Percentiles rank a stretch among this genome's conserved stretches.
Conservation (phyloP, 345 rosid species). For the Camelina neglecta region DNA sequence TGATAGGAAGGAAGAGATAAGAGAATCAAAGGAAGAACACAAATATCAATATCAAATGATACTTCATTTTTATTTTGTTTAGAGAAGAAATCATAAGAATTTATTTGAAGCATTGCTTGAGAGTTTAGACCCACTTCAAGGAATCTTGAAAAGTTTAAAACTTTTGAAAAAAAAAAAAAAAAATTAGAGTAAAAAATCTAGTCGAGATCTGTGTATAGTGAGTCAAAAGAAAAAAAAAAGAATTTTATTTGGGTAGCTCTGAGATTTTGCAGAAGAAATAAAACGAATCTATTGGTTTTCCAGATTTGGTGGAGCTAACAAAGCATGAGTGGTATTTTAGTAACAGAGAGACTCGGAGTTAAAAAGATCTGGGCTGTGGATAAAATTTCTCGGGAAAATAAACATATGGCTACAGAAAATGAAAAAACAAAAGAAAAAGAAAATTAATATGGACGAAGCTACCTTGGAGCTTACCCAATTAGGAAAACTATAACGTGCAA, state of each 20-base stretch:
- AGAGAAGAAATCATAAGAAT: slow-evolving; percentile 31
- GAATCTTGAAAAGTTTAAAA: slow-evolving; percentile 40
- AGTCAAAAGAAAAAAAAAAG: slow-evolving; percentile 18
- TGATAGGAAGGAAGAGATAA: slow-evolving; percentile 20
- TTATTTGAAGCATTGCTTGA: slow-evolving; percentile 27
- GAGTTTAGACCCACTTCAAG: slow-evolving; percentile 39
- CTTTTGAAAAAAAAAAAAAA: not conserved
- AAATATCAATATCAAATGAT: slow-evolving; percentile 25
- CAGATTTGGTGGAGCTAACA: slow-evolving; percentile 43
- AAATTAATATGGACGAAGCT: slow-evolving; percentile 28
- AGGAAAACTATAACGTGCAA: slow-evolving; percentile 42
- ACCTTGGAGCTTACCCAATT: slow-evolving; percentile 47
- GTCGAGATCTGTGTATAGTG: slow-evolving; percentile 32
- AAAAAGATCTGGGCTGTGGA: slow-evolving; percentile 42
- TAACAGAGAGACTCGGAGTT: slow-evolving; percentile 42
- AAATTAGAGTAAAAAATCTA: slow-evolving; percentile 26
- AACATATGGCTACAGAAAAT: slow-evolving; percentile 36
- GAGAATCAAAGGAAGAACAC: slow-evolving; percentile 34
- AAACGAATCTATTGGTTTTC: slow-evolving; percentile 37
- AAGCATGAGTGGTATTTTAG: slow-evolving; percentile 30
- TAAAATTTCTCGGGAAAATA: slow-evolving; percentile 44
- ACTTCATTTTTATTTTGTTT: slow-evolving; percentile 27
- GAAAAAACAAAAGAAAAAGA: not conserved
- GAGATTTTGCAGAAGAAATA: slow-evolving; percentile 27
- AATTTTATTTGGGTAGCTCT: not conserved